Base-by-base conservation (phyloP, 352 stramenopile genomes). In the Globisporangium nagaii region DNA sequence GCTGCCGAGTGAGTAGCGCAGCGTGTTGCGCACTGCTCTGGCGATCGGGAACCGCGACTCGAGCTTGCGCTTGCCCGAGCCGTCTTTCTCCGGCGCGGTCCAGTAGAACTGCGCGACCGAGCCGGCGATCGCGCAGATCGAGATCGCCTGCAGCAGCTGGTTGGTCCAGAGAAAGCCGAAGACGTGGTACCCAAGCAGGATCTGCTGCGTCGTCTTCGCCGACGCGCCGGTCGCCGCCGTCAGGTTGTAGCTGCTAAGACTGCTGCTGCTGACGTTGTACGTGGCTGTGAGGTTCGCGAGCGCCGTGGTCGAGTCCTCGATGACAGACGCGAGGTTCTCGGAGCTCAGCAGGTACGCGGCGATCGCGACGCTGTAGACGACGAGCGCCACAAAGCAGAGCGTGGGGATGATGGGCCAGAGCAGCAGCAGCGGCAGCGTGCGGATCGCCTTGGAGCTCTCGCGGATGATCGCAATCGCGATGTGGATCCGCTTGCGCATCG, bases 121-220 rank as follows among this genome's bases (percentile, higher is more conserved):
- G 46, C 98, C 88, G 9, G 95, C 92, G 49, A 99, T 82, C 22
- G 90, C 78, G 49, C 98, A 96, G 56, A 98, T 84, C 32, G 94
- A 96, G 66, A 99, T 72, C 4, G 96, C 96, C 15, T 98, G 77
- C 44, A 99, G 80, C 41, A 99, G 96, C 63, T 98, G 84, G 35
- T 93, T 96, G 1, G 90, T 97, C 97, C 97, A 99, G 52, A 98
- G 91, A 42, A 97, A 97, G 40, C 84, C 86, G 65, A 99, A 99
- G n/a, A 98, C 55, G 48, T 93, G 82, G 52, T 87, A 93, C 17
- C 62, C 68, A 4, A 89, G 73, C 37, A 85, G 57, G 3, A 75
- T 64, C 36, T 83, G 78, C 62, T 86, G 80, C 27, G 76, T 53
- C 19, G 50, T 70, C 42, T 84, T 84, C 9, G 60, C 50, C 12